A percentile compares a stretch with the other conserved stretches of the same genome.
Conservation (phyloP, 169 alveolate species). For the Pseudocohnilembus persalinus region DNA sequence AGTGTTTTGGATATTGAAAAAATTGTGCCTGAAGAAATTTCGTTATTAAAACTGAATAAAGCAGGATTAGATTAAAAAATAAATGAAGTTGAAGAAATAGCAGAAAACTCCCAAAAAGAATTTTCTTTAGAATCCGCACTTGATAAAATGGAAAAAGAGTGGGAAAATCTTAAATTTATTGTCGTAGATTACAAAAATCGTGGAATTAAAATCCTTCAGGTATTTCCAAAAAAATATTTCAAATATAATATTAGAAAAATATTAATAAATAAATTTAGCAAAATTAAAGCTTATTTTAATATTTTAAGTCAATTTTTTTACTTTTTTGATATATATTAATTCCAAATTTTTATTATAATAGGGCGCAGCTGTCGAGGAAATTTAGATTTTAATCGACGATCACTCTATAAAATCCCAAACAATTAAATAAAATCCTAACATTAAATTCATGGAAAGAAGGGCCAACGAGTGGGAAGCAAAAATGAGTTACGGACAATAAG, state of each 20-base stretch:
- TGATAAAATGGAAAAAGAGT: slow-evolving; percentile 69
- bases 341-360: no score
- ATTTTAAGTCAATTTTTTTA: no score
- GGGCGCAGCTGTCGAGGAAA: slow-evolving; percentile 64
- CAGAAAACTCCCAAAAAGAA: slow-evolving; percentile 80
- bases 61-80: slow-evolving; percentile 51
- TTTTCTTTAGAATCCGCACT: slow-evolving; percentile 70
- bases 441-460: slow-evolving; percentile 74
- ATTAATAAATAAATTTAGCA: no score
- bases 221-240: no score
- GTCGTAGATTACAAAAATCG: slow-evolving; percentile 78
- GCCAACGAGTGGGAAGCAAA: slow-evolving; percentile 77
- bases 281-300: no score
- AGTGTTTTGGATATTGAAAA: slow-evolving; percentile 24
- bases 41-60: slow-evolving; percentile 53
- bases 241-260: no score
- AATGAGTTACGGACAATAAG: slow-evolving; percentile 64
- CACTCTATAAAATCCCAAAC: slow-evolving; percentile 82
- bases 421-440: slow-evolving; percentile 79
- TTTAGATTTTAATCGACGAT: slow-evolving; percentile 83
- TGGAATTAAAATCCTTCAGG: slow-evolving; percentile 77
- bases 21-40: slow-evolving; percentile 44
- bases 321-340: no score
- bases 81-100: slow-evolving; percentile 66
- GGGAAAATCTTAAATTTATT: slow-evolving; percentile 79